Evolutionary conservation across 2,329 filamentous ascomycete species (phyloP).

Genomic region (Penicillium sp.): DNA sequence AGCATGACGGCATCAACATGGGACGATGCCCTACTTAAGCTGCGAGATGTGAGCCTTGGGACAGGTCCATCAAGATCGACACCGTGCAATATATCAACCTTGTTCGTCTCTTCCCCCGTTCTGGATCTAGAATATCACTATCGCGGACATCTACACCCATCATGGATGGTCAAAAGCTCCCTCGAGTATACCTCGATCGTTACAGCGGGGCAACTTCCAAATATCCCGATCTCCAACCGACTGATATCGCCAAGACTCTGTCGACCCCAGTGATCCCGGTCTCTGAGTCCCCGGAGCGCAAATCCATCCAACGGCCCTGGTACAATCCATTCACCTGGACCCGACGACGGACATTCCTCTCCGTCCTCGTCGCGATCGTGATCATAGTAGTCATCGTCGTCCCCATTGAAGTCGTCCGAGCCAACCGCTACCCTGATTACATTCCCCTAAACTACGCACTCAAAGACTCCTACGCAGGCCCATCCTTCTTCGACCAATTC

Average conservation of each 20-base stretch:
- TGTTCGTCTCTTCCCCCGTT: not conserved
- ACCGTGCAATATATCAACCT: not conserved
- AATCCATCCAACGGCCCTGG: conserved; percentile 18
- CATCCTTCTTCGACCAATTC: conserved; percentile 47
- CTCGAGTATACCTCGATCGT: conserved; percentile 18
- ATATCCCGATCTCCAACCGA: conserved; percentile 16
- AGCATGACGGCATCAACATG: conserved; percentile 12
- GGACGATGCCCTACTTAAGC: not conserved
- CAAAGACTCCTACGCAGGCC: conserved; percentile 43
- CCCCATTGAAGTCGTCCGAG: conserved; percentile 33
- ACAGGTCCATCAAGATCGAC: not conserved
- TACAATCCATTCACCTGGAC: conserved; percentile 56
- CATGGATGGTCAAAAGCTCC: conserved; percentile 16
- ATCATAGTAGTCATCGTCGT: conserved; percentile 52
- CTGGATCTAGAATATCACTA: not conserved
- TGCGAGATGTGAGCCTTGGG: not conserved
- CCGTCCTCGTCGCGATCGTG: conserved; percentile 35
- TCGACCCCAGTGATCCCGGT: conserved; percentile 12
- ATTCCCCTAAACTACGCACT: conserved; percentile 40
- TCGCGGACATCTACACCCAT: not conserved
- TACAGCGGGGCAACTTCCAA: conserved; percentile 22
- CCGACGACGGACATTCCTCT: conserved; percentile 51
- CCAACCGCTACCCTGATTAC: conserved; percentile 47
- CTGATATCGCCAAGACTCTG: conserved; percentile 16
- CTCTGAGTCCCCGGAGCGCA: conserved; percentile 1